phyloP scores from a whole-genome alignment of 208 protist genomes.

The Vickermania ingenoplastis region DNA sequence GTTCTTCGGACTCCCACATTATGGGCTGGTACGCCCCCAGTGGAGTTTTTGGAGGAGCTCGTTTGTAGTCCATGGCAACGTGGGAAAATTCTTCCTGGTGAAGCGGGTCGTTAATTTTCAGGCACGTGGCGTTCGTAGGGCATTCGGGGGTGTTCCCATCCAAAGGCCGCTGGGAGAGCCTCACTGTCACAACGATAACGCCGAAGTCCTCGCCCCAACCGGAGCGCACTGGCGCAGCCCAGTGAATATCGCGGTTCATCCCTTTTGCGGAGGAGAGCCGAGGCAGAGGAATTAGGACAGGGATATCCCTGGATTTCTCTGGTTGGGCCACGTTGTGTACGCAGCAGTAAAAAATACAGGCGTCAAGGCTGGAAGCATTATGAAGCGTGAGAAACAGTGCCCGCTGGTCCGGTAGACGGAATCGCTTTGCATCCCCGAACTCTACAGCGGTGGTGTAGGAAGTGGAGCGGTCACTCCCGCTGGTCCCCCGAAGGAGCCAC shows the following conservation, averaged over 20 bases:
- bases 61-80: conserved; percentile 42
- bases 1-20: conserved; percentile 58
- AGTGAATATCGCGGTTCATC: conserved; percentile 72
- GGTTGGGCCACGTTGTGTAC: conserved; percentile 44
- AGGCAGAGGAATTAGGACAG: conserved; percentile 45
- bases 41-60: conserved; percentile 34
- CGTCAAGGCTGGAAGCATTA: conserved; percentile 17
- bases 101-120: conserved; percentile 64
- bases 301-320: conserved; percentile 38
- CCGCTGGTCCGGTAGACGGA: conserved; percentile 20
- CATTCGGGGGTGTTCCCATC: conserved; percentile 33
- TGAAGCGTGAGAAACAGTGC: conserved; percentile 49
- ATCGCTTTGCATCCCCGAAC: conserved; percentile 44
- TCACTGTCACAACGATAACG: conserved; percentile 44
- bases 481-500: conserved; percentile 42
- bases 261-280: conserved; percentile 20
- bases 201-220: conserved; percentile 47
- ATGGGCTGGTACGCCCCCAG: conserved; percentile 62
- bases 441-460: conserved; percentile 64
- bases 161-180: conserved; percentile 43
- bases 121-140: conserved; percentile 27
- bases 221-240: conserved; percentile 55
- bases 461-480: conserved; percentile 28
- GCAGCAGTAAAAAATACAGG: conserved; percentile 49
- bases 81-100: conserved; percentile 66